phyloP scores from a whole-genome alignment of 805 yeast genomes.

The Aciculoconidium aculeatum region DNA sequence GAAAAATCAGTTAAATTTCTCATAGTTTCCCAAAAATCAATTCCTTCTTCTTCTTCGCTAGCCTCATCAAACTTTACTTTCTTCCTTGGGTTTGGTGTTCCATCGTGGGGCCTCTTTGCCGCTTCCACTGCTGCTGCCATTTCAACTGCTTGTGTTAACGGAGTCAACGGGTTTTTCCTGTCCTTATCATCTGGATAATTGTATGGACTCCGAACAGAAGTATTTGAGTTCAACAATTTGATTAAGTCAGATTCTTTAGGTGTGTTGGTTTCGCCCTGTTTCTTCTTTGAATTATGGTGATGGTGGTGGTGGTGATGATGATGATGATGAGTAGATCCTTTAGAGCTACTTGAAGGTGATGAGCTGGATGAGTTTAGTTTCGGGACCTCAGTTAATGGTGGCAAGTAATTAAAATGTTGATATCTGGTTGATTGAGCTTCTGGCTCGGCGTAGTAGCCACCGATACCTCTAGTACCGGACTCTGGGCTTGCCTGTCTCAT shows the following conservation, averaged over 20 bases:
- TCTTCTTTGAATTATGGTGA: constrained; percentile 9
- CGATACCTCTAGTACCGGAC: constrained; percentile 1
- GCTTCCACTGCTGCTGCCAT: constrained; percentile 30
- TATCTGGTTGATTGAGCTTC: constrained; percentile 52
- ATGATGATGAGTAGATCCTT: constrained; percentile 17
- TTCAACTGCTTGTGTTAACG: constrained; percentile 37
- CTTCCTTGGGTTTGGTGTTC: constrained; percentile 2
- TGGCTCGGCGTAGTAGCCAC: constrained; percentile 33
- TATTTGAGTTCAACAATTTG: constrained; percentile 35
- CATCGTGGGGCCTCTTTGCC: constrained; percentile 6
- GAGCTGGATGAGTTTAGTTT: constrained; percentile 55
- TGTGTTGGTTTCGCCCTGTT: constrained; percentile 1
- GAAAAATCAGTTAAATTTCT: constrained; percentile 43
- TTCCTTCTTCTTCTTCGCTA: constrained; percentile 51
- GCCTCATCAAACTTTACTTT: constrained; percentile 5
- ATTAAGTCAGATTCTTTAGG: constrained; percentile 40
- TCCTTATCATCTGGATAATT: constrained; percentile 1
- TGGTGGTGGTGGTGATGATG: constrained; percentile 29
- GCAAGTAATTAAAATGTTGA: constrained; percentile 70
- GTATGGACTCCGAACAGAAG: constrained; percentile 1
- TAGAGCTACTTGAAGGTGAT: constrained; percentile 25
- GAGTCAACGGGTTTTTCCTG: constrained; percentile 21
- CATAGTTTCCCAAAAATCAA: constrained; percentile 70
- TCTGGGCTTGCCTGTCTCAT: background rate
- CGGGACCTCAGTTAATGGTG: constrained; percentile 67